Conservation (phyloP, 2,329 filamentous ascomycete genomes). For the Pseudogymnoascus sp. region DNA sequence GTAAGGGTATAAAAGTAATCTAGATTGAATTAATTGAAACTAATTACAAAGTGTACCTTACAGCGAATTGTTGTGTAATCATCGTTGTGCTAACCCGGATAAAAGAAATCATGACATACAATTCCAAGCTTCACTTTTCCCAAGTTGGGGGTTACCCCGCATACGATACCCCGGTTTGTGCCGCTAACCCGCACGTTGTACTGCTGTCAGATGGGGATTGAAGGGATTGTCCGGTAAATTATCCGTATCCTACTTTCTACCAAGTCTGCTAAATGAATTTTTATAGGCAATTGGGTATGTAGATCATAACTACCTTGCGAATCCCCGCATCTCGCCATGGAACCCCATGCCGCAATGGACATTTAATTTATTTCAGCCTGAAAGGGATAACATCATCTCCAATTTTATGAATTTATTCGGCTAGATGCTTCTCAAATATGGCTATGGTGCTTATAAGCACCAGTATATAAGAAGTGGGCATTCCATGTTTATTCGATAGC, state of each 20-base stretch:
- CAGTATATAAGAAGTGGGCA: neutral
- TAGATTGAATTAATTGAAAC: too few species aligned
- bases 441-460: neutral
- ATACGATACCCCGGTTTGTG: neutral
- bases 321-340: slow-evolving; percentile 3
- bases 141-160: too few species aligned
- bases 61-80: too few species aligned
- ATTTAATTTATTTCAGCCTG: neutral
- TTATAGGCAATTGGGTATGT: neutral
- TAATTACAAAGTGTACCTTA: too few species aligned
- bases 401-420: neutral
- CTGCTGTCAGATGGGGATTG: neutral
- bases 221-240: neutral
- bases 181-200: neutral
- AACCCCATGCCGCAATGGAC: neutral
- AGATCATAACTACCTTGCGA: neutral
- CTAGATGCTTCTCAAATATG: neutral
- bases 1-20: too few species aligned
- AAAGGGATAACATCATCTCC: neutral
- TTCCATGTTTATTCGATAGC: neutral
- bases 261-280: neutral
- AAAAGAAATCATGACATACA: too few species aligned
- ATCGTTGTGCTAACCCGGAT: too few species aligned
- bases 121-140: too few species aligned
- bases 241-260: neutral